phyloP scores from a whole-genome alignment of 2,329 filamentous ascomycete species.

The Paecilomyces formosus region DNA sequence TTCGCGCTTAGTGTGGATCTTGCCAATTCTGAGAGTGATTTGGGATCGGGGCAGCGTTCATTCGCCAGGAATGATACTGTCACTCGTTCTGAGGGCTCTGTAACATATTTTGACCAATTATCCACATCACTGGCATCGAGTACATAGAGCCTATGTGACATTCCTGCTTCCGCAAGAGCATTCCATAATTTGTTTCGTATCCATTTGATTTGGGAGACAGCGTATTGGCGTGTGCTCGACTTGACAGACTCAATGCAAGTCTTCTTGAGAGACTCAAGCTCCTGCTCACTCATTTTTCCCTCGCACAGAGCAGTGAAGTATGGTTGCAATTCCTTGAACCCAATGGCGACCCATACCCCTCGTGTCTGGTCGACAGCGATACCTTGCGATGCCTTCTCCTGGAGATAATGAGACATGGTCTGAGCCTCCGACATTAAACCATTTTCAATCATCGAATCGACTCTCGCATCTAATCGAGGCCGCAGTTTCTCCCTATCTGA shows the following conservation, averaged over 20 bases:
- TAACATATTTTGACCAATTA: slow-evolving; percentile 57
- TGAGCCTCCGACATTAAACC: slow-evolving; percentile 59
- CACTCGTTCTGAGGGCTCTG: slow-evolving; percentile 56
- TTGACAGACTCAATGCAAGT: slow-evolving; percentile 68
- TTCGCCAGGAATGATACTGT: slow-evolving; percentile 57
- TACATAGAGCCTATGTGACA: slow-evolving; percentile 59
- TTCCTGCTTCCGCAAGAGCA: slow-evolving; percentile 51
- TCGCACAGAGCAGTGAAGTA: slow-evolving; percentile 51
- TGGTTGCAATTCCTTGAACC: slow-evolving; percentile 80
- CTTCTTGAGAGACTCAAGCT: slow-evolving; percentile 50
- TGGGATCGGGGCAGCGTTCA: slow-evolving; percentile 45
- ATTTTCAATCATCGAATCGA: slow-evolving; percentile 72
- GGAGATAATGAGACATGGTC: slow-evolving; percentile 43
- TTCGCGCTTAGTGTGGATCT: slow-evolving; percentile 50
- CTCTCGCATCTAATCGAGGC: slow-evolving; percentile 63
- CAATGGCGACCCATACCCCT: slow-evolving; percentile 95
- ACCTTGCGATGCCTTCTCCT: slow-evolving; percentile 40
- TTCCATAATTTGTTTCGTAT: slow-evolving; percentile 75
- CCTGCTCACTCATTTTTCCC: slow-evolving; percentile 16
- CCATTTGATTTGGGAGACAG: slow-evolving; percentile 77
- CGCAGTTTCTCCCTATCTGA: slow-evolving; percentile 62
- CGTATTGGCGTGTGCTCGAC: slow-evolving; percentile 78
- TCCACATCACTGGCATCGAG: slow-evolving; percentile 68
- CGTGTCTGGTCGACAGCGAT: slow-evolving; percentile 60
- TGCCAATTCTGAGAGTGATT: slow-evolving; percentile 52